Evolutionary conservation across 495 filamentous ascomycete genomes (phyloP).

Genomic region (Penicillium fimorum): DNA sequence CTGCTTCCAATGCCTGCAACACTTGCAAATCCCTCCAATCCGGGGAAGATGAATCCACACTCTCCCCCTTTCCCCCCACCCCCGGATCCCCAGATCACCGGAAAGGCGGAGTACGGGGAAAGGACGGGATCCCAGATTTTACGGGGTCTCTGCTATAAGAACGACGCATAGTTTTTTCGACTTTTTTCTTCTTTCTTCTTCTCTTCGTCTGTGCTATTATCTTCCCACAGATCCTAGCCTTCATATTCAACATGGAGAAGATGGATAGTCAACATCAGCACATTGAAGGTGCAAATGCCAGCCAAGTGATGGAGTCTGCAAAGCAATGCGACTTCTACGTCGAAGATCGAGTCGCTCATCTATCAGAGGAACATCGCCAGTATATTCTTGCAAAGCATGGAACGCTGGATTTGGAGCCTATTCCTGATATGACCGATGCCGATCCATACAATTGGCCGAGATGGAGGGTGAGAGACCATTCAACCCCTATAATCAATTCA

Average conservation of each 20-base stretch:
- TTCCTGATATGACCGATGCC: conserved; percentile 44
- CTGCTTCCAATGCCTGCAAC: no score
- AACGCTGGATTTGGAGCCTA: conserved; percentile 50
- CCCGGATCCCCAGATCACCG: conserved; percentile 3
- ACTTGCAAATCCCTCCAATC: neutral
- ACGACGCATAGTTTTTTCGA: neutral
- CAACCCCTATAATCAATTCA: neutral
- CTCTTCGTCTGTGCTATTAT: neutral
- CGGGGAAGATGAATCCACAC: neutral
- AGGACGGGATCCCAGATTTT: neutral
- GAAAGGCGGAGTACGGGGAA: neutral
- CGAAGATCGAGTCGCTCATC: conserved; percentile 24
- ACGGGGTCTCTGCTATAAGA: neutral
- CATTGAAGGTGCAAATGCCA: conserved; percentile 12
- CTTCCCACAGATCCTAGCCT: neutral
- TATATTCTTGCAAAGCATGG: conserved; percentile 49
- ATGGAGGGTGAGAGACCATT: conserved; percentile 33
- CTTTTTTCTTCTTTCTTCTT: neutral
- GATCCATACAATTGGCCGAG: conserved; percentile 56
- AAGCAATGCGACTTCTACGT: conserved; percentile 21
- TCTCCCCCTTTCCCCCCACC: neutral
- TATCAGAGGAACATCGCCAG: conserved; percentile 33
- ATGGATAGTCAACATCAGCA: conserved; percentile 16
- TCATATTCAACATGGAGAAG: conserved; percentile 19
- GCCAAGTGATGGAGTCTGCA: conserved; percentile 14